phyloP scores from a whole-genome alignment of 176 grass and related monocot species.

The Aegilops sharonensis region DNA sequence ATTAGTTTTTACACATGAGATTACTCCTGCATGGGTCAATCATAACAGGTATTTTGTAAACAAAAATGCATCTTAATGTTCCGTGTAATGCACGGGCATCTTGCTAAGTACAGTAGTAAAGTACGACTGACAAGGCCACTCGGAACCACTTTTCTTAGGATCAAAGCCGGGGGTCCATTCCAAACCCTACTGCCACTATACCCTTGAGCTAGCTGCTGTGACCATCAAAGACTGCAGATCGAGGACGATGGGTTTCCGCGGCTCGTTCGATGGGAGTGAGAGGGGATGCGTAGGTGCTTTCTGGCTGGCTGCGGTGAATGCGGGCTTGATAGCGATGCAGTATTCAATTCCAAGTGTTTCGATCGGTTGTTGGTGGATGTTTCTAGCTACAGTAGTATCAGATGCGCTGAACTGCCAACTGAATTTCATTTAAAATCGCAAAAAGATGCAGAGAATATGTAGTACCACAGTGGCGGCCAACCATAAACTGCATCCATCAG shows the following conservation, averaged over 20 bases:
- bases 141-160: constrained; percentile 29
- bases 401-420: neutral
- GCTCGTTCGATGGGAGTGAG: neutral
- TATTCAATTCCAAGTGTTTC: constrained; percentile 29
- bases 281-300: neutral
- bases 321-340: constrained; percentile 24
- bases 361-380: constrained; percentile 42
- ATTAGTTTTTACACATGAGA: no score
- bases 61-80: no score
- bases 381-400: constrained; percentile 26
- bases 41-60: no score
- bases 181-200: constrained; percentile 19
- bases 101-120: neutral
- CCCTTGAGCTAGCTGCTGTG: neutral
- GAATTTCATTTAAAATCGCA: neutral
- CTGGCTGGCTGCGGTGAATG: constrained; percentile 43
- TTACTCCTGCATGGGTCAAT: no score
- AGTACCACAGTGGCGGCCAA: neutral
- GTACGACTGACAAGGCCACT: constrained; percentile 19
- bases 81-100: no score
- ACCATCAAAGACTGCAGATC: constrained; percentile 33
- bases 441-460: neutral
- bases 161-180: constrained; percentile 12
- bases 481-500: constrained; percentile 7
- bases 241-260: neutral